These are phyloP conservation scores for Exidia glandulosa DNA, from an alignment of 768 basidiomycete species.

Conservation along the genomic window DNA sequence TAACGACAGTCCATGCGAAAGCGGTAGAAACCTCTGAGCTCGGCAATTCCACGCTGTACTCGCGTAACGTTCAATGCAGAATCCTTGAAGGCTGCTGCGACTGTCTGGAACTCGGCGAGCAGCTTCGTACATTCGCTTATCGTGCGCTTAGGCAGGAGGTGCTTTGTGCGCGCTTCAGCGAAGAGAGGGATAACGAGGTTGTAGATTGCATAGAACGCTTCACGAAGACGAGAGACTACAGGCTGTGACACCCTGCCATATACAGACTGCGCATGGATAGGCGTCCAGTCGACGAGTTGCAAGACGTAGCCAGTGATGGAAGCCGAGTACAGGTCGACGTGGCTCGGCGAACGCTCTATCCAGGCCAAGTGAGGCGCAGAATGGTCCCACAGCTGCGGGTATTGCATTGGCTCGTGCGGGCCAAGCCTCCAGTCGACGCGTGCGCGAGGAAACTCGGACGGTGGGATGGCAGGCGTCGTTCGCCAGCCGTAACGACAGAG, in stretches of 20 bases:
- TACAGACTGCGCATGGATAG: neutral
- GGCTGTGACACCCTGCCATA: neutral
- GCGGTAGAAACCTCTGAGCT: neutral
- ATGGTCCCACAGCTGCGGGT: neutral
- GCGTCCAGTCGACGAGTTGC: neutral
- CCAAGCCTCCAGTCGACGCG: neutral
- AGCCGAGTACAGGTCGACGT: neutral
- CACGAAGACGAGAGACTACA: neutral
- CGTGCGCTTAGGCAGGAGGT: neutral
- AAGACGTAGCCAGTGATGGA: neutral
- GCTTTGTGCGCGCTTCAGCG: neutral
- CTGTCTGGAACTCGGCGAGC: neutral
- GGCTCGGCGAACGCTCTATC: neutral
- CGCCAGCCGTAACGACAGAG: too few relatives aligned
- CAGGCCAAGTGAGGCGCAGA: neutral
- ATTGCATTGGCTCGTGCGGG: neutral
- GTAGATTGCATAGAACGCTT: neutral
- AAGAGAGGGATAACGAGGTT: neutral
- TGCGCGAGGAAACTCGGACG: neutral
- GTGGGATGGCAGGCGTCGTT: too few relatives aligned
- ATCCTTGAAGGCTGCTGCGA: neutral
- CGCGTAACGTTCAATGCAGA: neutral
- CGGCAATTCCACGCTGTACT: neutral
- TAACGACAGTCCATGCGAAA: neutral
- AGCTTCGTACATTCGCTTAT: neutral